Evolutionary conservation across 2,329 filamentous ascomycete species (phyloP).

Genomic region (Fusarium stilboides): DNA sequence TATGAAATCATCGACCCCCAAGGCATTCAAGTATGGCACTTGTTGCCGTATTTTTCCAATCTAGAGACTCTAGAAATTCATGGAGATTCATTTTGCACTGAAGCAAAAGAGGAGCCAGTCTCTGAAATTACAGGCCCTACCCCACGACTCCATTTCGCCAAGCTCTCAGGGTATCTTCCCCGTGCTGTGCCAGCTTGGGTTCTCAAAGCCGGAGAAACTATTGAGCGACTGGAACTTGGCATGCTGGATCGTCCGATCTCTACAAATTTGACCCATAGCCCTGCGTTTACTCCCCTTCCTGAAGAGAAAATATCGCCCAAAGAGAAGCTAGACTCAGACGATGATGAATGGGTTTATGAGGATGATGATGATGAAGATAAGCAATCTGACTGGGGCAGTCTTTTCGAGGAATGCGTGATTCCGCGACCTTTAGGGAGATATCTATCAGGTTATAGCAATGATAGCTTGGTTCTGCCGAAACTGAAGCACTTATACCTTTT

Average conservation of each 20-base stretch:
- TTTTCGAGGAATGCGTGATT: neutral
- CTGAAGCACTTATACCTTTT: slow-evolving; percentile 5
- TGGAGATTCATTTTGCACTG: neutral
- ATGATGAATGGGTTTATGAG: neutral
- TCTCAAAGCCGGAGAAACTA: neutral
- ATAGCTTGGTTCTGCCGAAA: neutral
- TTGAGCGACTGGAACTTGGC: slow-evolving; percentile 33
- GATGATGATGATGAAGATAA: neutral
- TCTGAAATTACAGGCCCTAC: neutral
- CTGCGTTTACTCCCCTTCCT: neutral
- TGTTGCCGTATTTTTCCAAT: slow-evolving; percentile 29
- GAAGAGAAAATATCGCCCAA: neutral
- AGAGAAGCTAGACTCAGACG: neutral
- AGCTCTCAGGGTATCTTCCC: slow-evolving; percentile 30
- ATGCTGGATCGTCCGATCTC: slow-evolving; percentile 29
- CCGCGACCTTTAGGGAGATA: neutral
- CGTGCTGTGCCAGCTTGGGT: slow-evolving; percentile 24
- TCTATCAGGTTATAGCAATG: neutral
- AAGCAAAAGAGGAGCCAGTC: rapidly evolving
- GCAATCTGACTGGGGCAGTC: slow-evolving; percentile 10
- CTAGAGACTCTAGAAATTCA: slow-evolving; percentile 31
- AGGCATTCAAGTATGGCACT: slow-evolving; percentile 22
- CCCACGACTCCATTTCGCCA: slow-evolving; percentile 20
- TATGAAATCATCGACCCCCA: neutral
- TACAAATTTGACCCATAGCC: rapidly evolving